Evolutionary conservation across 2,329 filamentous ascomycete genomes (phyloP), one percentile per base, ranked within the genome.

Genomic region (Botrytis elliptica): DNA sequence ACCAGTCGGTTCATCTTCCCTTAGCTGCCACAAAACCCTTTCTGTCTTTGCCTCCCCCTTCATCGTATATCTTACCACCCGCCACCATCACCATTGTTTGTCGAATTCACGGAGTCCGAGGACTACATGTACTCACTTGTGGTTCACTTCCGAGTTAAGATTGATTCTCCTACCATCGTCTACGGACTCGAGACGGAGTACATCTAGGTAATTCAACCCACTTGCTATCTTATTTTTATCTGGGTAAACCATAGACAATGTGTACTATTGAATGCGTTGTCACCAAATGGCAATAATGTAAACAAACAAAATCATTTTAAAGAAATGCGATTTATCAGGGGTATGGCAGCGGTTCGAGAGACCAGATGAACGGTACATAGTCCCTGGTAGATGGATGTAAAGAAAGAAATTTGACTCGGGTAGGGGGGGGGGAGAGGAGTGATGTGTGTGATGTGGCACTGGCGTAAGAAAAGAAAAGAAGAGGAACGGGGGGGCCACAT

Each of bases 201-300:
- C 52, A 2, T 29, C n/a, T 29, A 5, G 52, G 52, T 2, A 18
- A 29, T n/a, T 10, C 22, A 38, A 38, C 25, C 64, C 64, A 49
- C 64, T 38, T n/a, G 14, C 64, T 6, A 49, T 38, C 36, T 33
- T 25, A 52, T 57, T 67, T 66, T 20, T 29, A 20, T 20, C 14
- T 38, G 20, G 44, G 46, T 40, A 20, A 29, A 55, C 46, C 46
- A 52, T 52, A 20, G 29, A 52, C 33, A 10, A 55, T 40, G n/a
- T 20, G 18, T 25, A 38, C 36, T 67, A 67, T 67, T 67, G 46
- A 38, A 67, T 67, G 36, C 22, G 46, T 55, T 67, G 46, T 67
- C 65, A 67, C 36, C n/a, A 55, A 8, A 52, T 55, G 36, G 65
- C 40, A 55, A 52, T 55, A 20, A 40, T 29, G 46, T 52, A 40